Base-by-base conservation (phyloP, 2,329 filamentous ascomycete species). In the Daldinia sp. region DNA sequence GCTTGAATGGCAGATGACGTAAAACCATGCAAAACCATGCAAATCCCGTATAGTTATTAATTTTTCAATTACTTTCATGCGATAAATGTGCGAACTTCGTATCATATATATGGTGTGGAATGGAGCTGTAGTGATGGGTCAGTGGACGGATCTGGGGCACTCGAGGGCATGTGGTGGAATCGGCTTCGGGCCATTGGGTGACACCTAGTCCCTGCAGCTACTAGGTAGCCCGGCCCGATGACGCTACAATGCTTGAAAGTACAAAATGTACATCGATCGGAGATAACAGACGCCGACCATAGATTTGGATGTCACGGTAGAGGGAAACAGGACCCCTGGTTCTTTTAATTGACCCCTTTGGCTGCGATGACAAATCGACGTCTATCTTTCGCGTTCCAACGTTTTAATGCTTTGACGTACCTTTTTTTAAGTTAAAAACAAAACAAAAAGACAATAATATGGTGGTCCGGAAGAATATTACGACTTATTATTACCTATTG, bases 1-100 rank as follows among this genome's bases (percentile, higher is more conserved):
- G 63, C 53, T 48, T 41, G 54, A 58, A 41, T 43, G 57, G 52
- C 59, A 52, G 55, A 66, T 60, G 63, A 66, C 57, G 57, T 50
- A 50, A 32, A 37, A 25, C 17, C 10, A 23, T n/a, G 17, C 21
- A 37, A n/a, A 34, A 23, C 13, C 19, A 11, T 43, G 25, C 11
- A 43, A 43, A 23, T n/a, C n/a, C 11, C 21, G 15, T 13, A 11
- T 21, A 13, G 25, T n/a, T 13, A 43, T 41, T 23, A 25, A n/a
- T n/a, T n/a, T n/a, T n/a, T n/a, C 32, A n/a, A 15, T 34, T 34
- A 34, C 11, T n/a, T n/a, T n/a, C 13, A n/a, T 48, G 23, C 25
- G 17, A 8, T 17, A 23, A 23, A 15, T 27, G 25, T 30, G 21
- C 6, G 4, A 29, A 11, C 25, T 30, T 48, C 3, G 45, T 48